A percentile compares a stretch with the other conserved stretches of the same genome.
Evolutionary conservation across 2,329 filamentous ascomycete species (phyloP).

Genomic region (Ceratocystis colombiana): DNA sequence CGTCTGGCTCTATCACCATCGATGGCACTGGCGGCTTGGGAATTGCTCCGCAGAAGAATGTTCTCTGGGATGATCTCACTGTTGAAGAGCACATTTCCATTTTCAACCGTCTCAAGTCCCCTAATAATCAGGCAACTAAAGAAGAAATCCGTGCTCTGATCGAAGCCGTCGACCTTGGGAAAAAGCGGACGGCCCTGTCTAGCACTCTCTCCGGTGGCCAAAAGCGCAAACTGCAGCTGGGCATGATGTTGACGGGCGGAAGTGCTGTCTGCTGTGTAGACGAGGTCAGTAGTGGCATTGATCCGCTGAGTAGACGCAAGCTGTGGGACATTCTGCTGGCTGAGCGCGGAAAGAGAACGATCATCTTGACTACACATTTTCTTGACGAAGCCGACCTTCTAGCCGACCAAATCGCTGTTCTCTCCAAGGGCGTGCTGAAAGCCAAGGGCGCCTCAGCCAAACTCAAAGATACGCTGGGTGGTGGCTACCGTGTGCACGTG

Average conservation of each 20-base stretch:
- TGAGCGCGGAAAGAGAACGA: constrained; percentile 70
- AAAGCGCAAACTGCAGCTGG: constrained; percentile 82
- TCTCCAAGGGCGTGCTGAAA: constrained; percentile 74
- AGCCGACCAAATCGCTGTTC: constrained; percentile 76
- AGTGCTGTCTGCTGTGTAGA: constrained; percentile 83
- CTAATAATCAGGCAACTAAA: constrained; percentile 44
- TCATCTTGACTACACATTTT: constrained; percentile 86
- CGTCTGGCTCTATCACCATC: constrained; percentile 65
- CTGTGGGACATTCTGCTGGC: constrained; percentile 89
- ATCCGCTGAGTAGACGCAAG: constrained; percentile 75
- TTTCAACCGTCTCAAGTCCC: constrained; percentile 72
- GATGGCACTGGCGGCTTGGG: constrained; percentile 71
- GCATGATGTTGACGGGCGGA: constrained; percentile 90
- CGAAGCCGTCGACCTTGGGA: constrained; percentile 59
- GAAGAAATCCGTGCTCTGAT: constrained; percentile 55
- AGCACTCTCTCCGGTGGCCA: constrained; percentile 81
- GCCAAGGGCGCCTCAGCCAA: constrained; percentile 77
- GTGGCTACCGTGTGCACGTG: constrained; percentile 73
- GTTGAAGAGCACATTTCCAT: constrained; percentile 75
- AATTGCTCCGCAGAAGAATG: constrained; percentile 86
- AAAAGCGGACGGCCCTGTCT: constrained; percentile 61
- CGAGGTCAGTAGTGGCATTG: constrained; percentile 79
- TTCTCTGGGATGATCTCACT: constrained; percentile 81
- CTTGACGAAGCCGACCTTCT: constrained; percentile 86
- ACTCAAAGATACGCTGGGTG: constrained; percentile 70